Conservation (phyloP, 352 stramenopile genomes). For the Phytophthora pluvialis region DNA sequence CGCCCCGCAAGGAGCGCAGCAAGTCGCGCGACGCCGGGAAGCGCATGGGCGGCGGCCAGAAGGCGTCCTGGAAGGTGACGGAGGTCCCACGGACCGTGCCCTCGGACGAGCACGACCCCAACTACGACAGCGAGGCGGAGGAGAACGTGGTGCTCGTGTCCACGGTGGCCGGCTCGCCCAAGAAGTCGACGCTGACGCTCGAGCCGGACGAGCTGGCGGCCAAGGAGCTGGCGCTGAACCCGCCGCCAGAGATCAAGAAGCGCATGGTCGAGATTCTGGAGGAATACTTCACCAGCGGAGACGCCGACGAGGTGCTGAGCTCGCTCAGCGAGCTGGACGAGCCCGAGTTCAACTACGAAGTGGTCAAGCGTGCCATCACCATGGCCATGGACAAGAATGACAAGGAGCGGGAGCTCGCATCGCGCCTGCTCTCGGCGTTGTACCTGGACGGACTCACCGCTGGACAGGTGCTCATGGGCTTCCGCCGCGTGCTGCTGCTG, state of each 20-base stretch:
- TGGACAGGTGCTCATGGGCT: constrained; percentile 90
- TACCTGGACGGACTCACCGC: constrained; percentile 90
- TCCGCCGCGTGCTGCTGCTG: constrained; percentile 96
- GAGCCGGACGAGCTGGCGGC: constrained; percentile 70
- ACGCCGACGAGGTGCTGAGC: constrained; percentile 91
- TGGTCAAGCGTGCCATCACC: constrained; percentile 96
- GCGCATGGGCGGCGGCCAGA: constrained; percentile 89
- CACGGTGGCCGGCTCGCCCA: constrained; percentile 47
- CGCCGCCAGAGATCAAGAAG: constrained; percentile 89
- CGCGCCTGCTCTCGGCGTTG: constrained; percentile 92
- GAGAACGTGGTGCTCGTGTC: constrained; percentile 90
- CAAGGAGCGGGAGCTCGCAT: constrained; percentile 54
- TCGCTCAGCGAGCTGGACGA: constrained; percentile 74
- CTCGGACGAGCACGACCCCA: constrained; percentile 91
- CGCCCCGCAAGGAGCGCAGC: constrained; percentile 77
- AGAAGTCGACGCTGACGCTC: constrained; percentile 54
- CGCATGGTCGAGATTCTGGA: constrained; percentile 89
- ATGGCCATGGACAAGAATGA: constrained; percentile 93
- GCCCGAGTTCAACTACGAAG: constrained; percentile 87
- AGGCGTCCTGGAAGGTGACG: constrained; percentile 84
- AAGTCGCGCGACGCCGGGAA: constrained; percentile 88
- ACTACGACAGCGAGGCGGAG: constrained; percentile 93
- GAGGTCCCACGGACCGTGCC: constrained; percentile 71
- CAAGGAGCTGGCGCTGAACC: constrained; percentile 81
- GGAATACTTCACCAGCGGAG: constrained; percentile 90